Base-by-base conservation (phyloP, 768 basidiomycete species). In the Boletus insuetus region DNA sequence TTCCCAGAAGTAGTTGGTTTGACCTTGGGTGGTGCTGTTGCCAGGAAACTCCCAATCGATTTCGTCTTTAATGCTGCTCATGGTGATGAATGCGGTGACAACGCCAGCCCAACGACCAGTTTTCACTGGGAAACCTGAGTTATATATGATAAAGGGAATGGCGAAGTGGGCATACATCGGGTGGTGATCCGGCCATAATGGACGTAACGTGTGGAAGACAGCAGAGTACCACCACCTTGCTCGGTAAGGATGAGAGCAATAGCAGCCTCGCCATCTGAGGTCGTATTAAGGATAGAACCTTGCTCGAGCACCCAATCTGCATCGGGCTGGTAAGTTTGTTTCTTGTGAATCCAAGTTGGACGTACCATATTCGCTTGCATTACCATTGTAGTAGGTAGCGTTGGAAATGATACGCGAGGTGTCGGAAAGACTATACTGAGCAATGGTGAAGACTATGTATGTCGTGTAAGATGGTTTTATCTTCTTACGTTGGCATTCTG, bases 1-100 rank as follows among this genome's bases (percentile, higher is more conserved):
- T 66, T 88, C 82, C 87, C 87, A 91, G 74, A 89, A 91, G 62
- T 75, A 87, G 66, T 94, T 94, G 38, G 83, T 85, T 72, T 95
- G 92, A 10, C 77, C 91, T 51, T 84, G 65, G 2, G 80, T 81
- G 3, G 83, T 85, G 19, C 71, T 64, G 44, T 74, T 74, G 7
- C 89, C 88, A 51, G 89, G 86, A 63, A 85, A 92, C 67, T 91
- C 89, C 89, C 91, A 91, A 59, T 93, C 90, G 49, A 93, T 89
- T 67, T 92, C 91, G 64, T 91, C 88, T 67, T 89, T 91, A 62
- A 91, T 78, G 59, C 86, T 82, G 62, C 82, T 83, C 91, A 93
- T 93, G 6, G 86, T 87, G 64, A 91, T 89, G 72, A 88, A 89
- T 10, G 92, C 91, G 1, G 87, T 86, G 50, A 95, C 87, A 8